Conservation (phyloP, 1,139 yeast genomes). For the Pichia cactophila region DNA sequence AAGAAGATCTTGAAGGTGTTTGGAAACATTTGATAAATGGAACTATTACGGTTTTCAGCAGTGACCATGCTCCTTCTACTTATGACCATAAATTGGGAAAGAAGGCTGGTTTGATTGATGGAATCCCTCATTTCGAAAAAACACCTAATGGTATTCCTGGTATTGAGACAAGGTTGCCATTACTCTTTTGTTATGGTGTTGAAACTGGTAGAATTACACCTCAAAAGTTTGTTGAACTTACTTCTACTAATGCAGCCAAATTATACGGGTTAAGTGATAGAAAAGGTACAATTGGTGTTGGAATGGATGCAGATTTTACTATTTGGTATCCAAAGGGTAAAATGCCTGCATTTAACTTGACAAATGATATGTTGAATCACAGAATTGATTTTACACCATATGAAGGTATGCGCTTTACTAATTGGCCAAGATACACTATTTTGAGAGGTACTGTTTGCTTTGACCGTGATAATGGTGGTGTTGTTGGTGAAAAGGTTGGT, state of each 20-base stretch:
- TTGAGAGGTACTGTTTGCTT: slow-evolving; percentile 33
- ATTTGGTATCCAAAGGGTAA: slow-evolving; percentile 59
- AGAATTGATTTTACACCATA: slow-evolving; percentile 40
- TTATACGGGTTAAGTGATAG: slow-evolving; percentile 66
- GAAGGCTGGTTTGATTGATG: slow-evolving; percentile 30
- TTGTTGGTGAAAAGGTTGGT: slow-evolving; percentile 22
- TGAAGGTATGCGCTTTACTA: slow-evolving; percentile 35
- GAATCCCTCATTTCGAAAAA: slow-evolving; percentile 28
- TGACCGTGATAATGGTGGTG: slow-evolving; percentile 31
- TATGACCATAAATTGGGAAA: slow-evolving; percentile 35
- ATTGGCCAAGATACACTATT: slow-evolving; percentile 41
- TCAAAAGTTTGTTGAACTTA: slow-evolving; percentile 31
- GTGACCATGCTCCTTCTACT: slow-evolving; percentile 41
- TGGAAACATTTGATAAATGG: slow-evolving; percentile 41
- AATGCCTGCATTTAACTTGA: slow-evolving; percentile 27
- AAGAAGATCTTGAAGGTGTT: slow-evolving; percentile 34
- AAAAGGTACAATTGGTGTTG: slow-evolving; percentile 64
- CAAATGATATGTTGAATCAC: slow-evolving; percentile 35
- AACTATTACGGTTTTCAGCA: slow-evolving; percentile 38
- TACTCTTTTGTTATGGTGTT: slow-evolving; percentile 37
- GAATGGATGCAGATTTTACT: slow-evolving; percentile 78
- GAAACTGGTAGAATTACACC: slow-evolving; percentile 34
- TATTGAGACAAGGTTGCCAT: slow-evolving; percentile 38
- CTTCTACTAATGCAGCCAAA: slow-evolving; percentile 35
- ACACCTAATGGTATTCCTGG: slow-evolving; percentile 43